These are phyloP conservation scores for Pseudogymnoascus sp. DNA, from an alignment of 2,329 filamentous ascomycete genomes.

Conservation along the genomic window DNA sequence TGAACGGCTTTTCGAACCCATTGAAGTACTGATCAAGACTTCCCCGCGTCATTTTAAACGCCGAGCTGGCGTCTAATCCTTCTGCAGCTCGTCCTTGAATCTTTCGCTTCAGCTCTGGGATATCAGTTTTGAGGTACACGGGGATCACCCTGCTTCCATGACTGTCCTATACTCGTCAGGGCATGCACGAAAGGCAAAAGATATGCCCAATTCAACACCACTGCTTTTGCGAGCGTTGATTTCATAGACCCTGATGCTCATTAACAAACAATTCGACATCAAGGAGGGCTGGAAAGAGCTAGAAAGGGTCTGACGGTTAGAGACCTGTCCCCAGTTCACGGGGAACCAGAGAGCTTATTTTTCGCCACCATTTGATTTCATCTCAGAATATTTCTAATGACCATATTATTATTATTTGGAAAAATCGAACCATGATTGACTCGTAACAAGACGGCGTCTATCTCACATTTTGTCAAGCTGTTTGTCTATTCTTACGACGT, in stretches of 20 bases:
- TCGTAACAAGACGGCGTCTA: not conserved
- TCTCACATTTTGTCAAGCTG: not conserved
- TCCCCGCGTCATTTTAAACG: not conserved
- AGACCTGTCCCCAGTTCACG: not conserved
- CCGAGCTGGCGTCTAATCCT: not conserved
- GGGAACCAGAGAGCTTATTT: not conserved
- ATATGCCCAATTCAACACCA: not conserved
- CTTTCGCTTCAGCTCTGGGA: not conserved
- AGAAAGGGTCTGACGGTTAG: not conserved
- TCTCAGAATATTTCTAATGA: not conserved
- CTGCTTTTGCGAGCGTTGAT: not conserved
- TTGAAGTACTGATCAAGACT: not conserved
- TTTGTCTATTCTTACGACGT: no score
- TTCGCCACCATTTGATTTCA: not conserved
- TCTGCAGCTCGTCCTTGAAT: not conserved
- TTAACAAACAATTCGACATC: not conserved
- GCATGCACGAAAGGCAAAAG: not conserved
- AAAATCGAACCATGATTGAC: not conserved
- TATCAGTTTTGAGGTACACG: not conserved
- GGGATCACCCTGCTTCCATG: not conserved
- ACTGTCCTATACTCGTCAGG: not conserved
- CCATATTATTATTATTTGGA: not conserved
- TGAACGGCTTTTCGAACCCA: not conserved
- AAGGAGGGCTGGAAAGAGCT: not conserved
- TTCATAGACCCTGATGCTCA: not conserved